Evolutionary conservation across 257 asterid species (phyloP).

Genomic region (Capsicum rhomboideum): DNA sequence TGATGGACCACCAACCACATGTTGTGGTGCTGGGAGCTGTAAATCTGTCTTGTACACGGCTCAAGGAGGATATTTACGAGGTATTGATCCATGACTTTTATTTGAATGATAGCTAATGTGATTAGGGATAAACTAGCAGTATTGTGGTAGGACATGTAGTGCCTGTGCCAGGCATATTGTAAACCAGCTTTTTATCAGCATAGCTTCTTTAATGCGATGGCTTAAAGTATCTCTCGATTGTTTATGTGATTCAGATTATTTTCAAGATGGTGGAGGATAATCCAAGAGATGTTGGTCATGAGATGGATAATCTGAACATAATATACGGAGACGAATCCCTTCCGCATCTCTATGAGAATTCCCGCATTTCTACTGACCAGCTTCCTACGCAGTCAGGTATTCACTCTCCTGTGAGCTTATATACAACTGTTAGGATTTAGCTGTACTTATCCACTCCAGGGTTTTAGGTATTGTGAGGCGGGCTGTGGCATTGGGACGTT

Average conservation of each 20-base stretch:
- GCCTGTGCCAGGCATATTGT: background rate
- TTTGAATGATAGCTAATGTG: background rate
- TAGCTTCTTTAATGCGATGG: background rate
- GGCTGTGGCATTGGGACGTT: slow-evolving; percentile 93
- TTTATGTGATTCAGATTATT: slow-evolving; percentile 48
- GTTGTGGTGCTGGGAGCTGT: slow-evolving; percentile 92
- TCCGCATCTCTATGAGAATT: slow-evolving; percentile 88
- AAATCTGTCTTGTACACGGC: slow-evolving; percentile 77
- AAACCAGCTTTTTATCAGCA: background rate
- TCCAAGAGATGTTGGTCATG: slow-evolving; percentile 96
- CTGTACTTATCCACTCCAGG: background rate
- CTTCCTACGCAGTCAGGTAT: slow-evolving; percentile 92
- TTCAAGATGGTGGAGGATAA: slow-evolving; percentile 98
- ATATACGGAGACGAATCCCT: slow-evolving; percentile 95
- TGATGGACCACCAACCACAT: slow-evolving; percentile 98
- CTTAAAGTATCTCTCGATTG: background rate
- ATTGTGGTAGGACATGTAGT: background rate
- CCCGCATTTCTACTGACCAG: slow-evolving; percentile 87
- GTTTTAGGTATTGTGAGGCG: slow-evolving; percentile 79
- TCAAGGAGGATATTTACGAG: slow-evolving; percentile 96
- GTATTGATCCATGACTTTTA: slow-evolving; percentile 19
- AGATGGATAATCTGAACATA: slow-evolving; percentile 87
- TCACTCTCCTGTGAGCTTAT: slow-evolving; percentile 1
- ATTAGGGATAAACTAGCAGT: background rate
- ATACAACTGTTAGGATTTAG: background rate